Evolutionary conservation across 2,329 filamentous ascomycete genomes (phyloP), one percentile per base, ranked within the genome.

Genomic region (Endoconidiophora laricicola): DNA sequence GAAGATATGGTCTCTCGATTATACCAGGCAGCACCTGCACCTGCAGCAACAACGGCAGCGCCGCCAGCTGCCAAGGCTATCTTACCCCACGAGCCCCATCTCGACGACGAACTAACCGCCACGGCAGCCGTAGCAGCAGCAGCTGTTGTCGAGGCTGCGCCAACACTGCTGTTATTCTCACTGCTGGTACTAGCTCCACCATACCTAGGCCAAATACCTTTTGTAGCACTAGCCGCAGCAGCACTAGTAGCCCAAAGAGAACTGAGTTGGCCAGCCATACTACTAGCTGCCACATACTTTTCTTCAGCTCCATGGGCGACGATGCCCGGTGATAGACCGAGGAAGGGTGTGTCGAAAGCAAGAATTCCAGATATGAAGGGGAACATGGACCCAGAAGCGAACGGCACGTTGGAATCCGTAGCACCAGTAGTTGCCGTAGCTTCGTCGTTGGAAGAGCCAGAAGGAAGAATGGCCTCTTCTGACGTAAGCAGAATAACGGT

Each of bases 291-390:
- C 54, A 81, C 82, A 66, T 90, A 90, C 58, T 94, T 86, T 40
- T 77, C 81, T 68, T 96, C 87, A 4, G 90, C 88, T 53, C 81
- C 79, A 62, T 90, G 83, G 3, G 85, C 84, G n/a, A 91, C 80
- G 1, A 91, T 83, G 23, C 83, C 82, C 0, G 85, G 84, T 20
- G 81, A 77, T 56, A 88, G 86, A 52, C 84, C 83, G 1, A 91
- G 73, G 62, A 84, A 98, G 1, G 91, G 91, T 1, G 91, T 98
- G 65, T 96, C 90, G 62, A 95, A 94, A 46, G 88, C 86, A 44
- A 96, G 74, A 23, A 96, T 77, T 56, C 84, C 90, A 64, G 90
- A 83, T 56, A 96, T 79, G 63, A 87, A 90, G 1, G 90, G 90
- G 62, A 96, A 96, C 82, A 95, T 90, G 62, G 94, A 78, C 29